A percentile compares a stretch with the other conserved stretches of the same genome.
Conservation (phyloP, 2,329 filamentous ascomycete species). For the Bisporella sp. region DNA sequence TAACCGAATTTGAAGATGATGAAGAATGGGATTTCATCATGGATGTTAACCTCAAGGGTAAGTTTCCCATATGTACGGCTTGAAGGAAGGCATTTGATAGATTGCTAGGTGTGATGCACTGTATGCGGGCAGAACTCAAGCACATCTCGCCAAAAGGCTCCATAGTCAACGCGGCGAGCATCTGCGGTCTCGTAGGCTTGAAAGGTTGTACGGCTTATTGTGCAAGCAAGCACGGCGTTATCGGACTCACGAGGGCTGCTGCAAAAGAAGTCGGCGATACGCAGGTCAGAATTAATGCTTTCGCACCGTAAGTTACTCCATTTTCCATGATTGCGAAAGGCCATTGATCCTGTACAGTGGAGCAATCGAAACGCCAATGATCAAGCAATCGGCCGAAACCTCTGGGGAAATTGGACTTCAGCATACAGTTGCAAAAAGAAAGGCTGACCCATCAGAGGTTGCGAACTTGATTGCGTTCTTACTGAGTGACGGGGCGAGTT, state of each 20-base stretch:
- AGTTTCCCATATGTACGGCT: not conserved
- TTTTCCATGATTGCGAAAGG: not conserved
- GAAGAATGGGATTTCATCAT: not conserved
- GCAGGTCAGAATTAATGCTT: conserved; percentile 8
- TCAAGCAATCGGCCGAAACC: not conserved
- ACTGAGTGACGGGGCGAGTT: not conserved
- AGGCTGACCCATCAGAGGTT: not conserved
- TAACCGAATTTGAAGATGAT: not conserved
- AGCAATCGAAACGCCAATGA: not conserved
- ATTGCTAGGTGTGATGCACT: conserved; percentile 38
- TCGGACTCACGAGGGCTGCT: conserved; percentile 14
- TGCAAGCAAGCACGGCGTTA: conserved; percentile 22
- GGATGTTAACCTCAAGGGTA: not conserved
- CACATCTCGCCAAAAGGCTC: conserved; percentile 41
- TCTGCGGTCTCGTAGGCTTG: conserved; percentile 28
- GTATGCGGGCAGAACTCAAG: conserved; percentile 24
- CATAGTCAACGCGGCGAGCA: conserved; percentile 47
- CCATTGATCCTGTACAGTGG: not conserved
- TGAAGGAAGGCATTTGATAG: too few relatives aligned
- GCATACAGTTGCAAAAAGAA: not conserved
- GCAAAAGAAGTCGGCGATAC: conserved; percentile 11
- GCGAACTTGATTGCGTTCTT: not conserved
- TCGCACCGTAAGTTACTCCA: conserved; percentile 15
- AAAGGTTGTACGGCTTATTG: conserved; percentile 10
- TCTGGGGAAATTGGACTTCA: not conserved